These are phyloP conservation scores for Angomonas deanei DNA, from an alignment of 208 protist genomes.

Conservation along the genomic window DNA sequence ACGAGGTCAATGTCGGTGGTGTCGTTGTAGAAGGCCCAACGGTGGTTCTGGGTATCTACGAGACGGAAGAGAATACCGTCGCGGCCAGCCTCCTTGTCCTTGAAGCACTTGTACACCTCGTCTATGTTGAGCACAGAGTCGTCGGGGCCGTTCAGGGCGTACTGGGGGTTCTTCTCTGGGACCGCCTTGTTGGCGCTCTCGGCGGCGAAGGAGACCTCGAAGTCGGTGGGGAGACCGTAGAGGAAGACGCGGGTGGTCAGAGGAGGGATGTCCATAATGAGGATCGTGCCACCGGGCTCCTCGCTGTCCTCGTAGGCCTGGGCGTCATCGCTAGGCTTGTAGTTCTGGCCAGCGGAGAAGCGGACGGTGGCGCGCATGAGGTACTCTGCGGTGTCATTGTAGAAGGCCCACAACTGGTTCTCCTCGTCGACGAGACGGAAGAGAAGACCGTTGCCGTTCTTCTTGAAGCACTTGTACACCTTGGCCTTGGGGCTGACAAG, in stretches of 20 bases:
- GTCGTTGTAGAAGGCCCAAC: slow-evolving; percentile 80
- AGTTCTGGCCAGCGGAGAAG: slow-evolving; percentile 35
- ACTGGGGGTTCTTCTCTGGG: slow-evolving; percentile 41
- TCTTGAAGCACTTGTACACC: slow-evolving; percentile 63
- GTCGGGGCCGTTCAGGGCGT: slow-evolving; percentile 48
- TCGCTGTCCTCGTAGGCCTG: slow-evolving; percentile 30
- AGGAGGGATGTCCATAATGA: slow-evolving; percentile 52
- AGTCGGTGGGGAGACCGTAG: slow-evolving; percentile 44
- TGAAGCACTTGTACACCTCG: slow-evolving; percentile 57
- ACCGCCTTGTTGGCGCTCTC: slow-evolving; percentile 30
- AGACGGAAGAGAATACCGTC: slow-evolving; percentile 69
- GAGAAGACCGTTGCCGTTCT: slow-evolving; percentile 52
- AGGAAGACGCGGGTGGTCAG: slow-evolving; percentile 49
- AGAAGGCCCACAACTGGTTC: slow-evolving; percentile 43
- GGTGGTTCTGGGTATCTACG: slow-evolving; percentile 31
- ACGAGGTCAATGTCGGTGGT: slow-evolving; percentile 27
- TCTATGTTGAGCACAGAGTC: slow-evolving; percentile 31
- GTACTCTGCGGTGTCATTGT: slow-evolving; percentile 65
- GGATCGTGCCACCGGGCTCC: slow-evolving; percentile 29
- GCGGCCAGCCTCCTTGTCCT: slow-evolving; percentile 25
- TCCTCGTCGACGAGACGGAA: slow-evolving; percentile 47
- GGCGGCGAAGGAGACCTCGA: slow-evolving; percentile 47
- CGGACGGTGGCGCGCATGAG: slow-evolving; percentile 52
- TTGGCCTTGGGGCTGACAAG: slow-evolving; percentile 32
- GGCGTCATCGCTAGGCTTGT: slow-evolving; percentile 30